A percentile compares a stretch with the other conserved stretches of the same genome.
These are phyloP conservation scores for Albugo laibachii DNA, from an alignment of 352 stramenopile species.

Conservation along the genomic window DNA sequence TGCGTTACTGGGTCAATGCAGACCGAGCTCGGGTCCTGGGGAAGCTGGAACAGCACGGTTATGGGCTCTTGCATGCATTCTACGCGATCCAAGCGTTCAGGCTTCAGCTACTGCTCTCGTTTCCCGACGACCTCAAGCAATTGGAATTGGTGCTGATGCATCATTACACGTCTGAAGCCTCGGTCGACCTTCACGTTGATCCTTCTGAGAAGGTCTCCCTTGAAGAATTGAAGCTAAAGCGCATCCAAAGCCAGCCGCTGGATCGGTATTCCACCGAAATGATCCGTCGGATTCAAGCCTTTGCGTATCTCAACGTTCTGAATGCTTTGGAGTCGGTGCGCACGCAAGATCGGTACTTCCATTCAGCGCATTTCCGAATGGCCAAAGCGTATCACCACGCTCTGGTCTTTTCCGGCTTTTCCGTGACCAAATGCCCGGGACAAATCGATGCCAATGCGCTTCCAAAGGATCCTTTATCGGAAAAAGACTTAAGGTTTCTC, in stretches of 20 bases:
- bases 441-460: too few relatives aligned
- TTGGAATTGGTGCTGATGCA: background rate
- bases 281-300: background rate
- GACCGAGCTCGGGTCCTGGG: conserved; percentile 33
- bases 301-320: conserved; percentile 32
- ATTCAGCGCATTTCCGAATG: conserved; percentile 39
- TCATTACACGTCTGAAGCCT: background rate
- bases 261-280: too few relatives aligned
- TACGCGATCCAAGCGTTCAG: conserved; percentile 48
- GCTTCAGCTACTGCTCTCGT: conserved; percentile 21
- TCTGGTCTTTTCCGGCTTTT: conserved; percentile 10
- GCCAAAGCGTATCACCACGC: conserved; percentile 33
- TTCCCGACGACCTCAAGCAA: conserved; percentile 2
- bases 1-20: conserved; percentile 28
- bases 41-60: conserved; percentile 23
- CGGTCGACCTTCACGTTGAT: too few relatives aligned
- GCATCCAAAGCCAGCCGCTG: too few relatives aligned
- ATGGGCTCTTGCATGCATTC: conserved; percentile 51
- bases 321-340: conserved; percentile 54
- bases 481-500: too few relatives aligned
- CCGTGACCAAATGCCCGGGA: conserved; percentile 1
- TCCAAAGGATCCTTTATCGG: too few relatives aligned
- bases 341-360: conserved; percentile 65
- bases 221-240: background rate
- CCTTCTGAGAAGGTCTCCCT: background rate